Conservation (phyloP, 2,329 filamentous ascomycete genomes). For the Trichoderma koningii region DNA sequence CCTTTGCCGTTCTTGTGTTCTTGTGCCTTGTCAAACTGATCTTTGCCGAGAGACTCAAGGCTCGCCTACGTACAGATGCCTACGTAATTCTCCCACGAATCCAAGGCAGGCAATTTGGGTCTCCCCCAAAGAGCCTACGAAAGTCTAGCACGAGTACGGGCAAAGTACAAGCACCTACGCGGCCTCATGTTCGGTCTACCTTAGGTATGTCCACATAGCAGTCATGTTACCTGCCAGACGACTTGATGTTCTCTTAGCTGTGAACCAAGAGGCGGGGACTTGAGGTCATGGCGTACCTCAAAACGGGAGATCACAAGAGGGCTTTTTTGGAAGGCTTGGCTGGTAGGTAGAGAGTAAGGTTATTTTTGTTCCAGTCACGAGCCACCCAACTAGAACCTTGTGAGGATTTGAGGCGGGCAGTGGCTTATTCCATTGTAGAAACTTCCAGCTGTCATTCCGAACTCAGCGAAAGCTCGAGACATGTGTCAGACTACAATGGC, state of each 20-base stretch:
- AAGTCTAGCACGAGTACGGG: background rate
- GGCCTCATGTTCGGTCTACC: background rate
- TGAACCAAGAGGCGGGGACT: conserved; percentile 6
- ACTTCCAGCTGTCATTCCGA: too few relatives aligned
- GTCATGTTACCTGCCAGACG: conserved; percentile 21
- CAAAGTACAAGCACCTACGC: background rate
- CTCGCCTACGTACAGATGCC: conserved; percentile 16
- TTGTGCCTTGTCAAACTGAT: conserved; percentile 18
- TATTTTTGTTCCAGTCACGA: conserved; percentile 4
- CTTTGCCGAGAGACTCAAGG: conserved; percentile 21
- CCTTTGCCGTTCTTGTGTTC: conserved; percentile 13
- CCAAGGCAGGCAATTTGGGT: conserved; percentile 20
- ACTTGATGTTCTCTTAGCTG: background rate
- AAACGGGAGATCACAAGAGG: background rate
- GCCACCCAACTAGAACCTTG: background rate
- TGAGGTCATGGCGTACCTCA: background rate
- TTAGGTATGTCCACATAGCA: conserved; percentile 2
- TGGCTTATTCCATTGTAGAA: too few relatives aligned
- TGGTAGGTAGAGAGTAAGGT: background rate
- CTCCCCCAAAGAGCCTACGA: background rate
- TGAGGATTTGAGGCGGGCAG: background rate
- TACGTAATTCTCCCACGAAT: conserved; percentile 18
- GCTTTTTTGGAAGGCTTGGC: conserved; percentile 1
- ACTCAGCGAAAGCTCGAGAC: too few relatives aligned
- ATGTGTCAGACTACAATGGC: too few relatives aligned